Conservation (phyloP, 768 basidiomycete genomes). For the Pulveroboletus sp. region DNA sequence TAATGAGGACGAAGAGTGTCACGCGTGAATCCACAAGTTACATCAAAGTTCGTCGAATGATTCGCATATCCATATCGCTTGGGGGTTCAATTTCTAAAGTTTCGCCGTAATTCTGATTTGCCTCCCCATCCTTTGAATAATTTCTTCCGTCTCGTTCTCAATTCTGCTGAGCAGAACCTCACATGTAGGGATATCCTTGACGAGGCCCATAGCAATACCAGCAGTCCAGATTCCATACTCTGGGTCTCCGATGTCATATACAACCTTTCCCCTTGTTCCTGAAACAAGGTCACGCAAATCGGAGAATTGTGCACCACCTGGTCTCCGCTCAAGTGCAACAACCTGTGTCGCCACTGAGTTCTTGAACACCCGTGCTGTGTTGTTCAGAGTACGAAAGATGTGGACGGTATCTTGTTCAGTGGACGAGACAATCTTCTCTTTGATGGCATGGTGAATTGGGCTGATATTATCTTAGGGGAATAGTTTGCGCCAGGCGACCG, state of each 20-base stretch:
- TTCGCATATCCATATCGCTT: neutral
- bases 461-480: conserved; percentile 34
- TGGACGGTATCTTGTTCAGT: conserved; percentile 83
- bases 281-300: conserved; percentile 78
- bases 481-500: neutral
- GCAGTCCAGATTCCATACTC: conserved; percentile 88
- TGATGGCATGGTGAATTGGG: conserved; percentile 87
- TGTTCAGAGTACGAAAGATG: conserved; percentile 85
- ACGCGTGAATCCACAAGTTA: neutral
- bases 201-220: conserved; percentile 64
- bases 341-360: conserved; percentile 84
- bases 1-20: conserved; percentile 7
- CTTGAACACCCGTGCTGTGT: conserved; percentile 84
- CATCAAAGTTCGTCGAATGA: neutral
- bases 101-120: conserved; percentile 17
- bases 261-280: conserved; percentile 63
- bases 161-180: conserved; percentile 63
- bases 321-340: conserved; percentile 74
- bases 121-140: conserved; percentile 48
- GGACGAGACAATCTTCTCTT: conserved; percentile 82
- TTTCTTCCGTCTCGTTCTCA: conserved; percentile 72
- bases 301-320: conserved; percentile 86
- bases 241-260: conserved; percentile 81
- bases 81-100: conserved; percentile 16
- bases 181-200: conserved; percentile 84